Evolutionary conservation across 129 eudicot genomes (phyloP), one percentile per base, ranked within the genome.

Genomic region (Flaveria linearis): DNA sequence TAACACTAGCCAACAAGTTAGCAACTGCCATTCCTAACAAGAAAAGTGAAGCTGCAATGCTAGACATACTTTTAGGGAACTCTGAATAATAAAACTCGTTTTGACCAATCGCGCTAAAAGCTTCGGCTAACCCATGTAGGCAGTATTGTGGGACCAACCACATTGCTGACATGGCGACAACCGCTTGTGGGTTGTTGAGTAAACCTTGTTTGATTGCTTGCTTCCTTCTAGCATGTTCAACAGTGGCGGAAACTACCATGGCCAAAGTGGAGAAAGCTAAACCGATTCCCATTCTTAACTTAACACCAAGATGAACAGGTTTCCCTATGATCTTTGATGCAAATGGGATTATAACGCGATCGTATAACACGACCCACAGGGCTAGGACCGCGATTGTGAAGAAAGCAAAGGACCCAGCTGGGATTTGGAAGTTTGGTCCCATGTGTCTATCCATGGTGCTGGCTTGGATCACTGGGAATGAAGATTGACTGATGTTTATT

Each of bases 21-120:
- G 87, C 97, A 8, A 90, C 68, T 0, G 85, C 95, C 84, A 78
- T 61, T 4, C 92, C 92, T 23, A 93, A 70, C 42, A 89, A 81
- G 75, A 86, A 88, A 2, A 93, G 89, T n/a, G 90, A 83, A 60
- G 86, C 88, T 1, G 87, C 98, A 41, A 93, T 82, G 63, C 98
- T 93, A 41, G 87, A 73, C 98, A 93, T 93, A 58, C 89, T 93
- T 78, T 87, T 90, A 0, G 98, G 96, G 68, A 93, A 87, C 72
- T 90, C 91, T 17, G 98, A 85, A 71, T 90, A 93, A 55, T 84
- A 93, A 66, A 86, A 89, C 75, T 93, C 91, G 30, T 81, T 88
- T 61, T 90, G 98, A 57, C 92, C 98, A 7, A 93, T 88, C 13
- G 96, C 96, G 68, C 85, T 86, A 23, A 93, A 82, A 0, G 95